A percentile compares a stretch with the other conserved stretches of the same genome.
Evolutionary conservation across 2,329 filamentous ascomycete genomes (phyloP).

Genomic region (Talaromyces sp.): DNA sequence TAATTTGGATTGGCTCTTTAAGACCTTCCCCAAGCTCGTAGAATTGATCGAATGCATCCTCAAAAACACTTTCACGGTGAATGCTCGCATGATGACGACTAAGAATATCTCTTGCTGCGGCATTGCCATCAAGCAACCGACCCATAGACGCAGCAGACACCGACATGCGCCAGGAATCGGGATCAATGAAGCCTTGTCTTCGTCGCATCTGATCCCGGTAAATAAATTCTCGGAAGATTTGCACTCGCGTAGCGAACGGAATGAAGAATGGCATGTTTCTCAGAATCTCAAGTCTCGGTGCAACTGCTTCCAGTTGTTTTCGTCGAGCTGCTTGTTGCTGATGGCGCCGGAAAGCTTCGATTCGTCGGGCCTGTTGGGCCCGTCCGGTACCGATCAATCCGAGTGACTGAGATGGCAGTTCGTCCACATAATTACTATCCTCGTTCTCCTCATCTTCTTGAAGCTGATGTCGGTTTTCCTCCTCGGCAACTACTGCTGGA

Average conservation of each 20-base stretch:
- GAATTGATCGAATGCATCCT: constrained; percentile 82
- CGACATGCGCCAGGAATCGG: constrained; percentile 71
- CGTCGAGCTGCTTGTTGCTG: constrained; percentile 67
- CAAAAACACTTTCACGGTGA: constrained; percentile 73
- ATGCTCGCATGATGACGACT: constrained; percentile 74
- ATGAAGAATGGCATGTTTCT: constrained; percentile 97
- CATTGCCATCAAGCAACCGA: constrained; percentile 41
- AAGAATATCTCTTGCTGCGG: constrained; percentile 41
- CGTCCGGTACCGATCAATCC: constrained; percentile 57
- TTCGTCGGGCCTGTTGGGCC: constrained; percentile 60
- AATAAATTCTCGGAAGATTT: constrained; percentile 94
- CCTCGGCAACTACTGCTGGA: constrained; percentile 79
- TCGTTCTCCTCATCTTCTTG: constrained; percentile 61
- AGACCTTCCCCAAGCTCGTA: constrained; percentile 76
- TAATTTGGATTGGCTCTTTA: constrained; percentile 95
- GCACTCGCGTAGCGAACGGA: constrained; percentile 84
- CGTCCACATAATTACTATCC: constrained; percentile 46
- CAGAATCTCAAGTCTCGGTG: constrained; percentile 82
- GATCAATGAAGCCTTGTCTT: constrained; percentile 66
- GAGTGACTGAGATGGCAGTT: constrained; percentile 33
- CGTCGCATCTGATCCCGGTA: constrained; percentile 73
- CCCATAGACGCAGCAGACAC: constrained; percentile 49
- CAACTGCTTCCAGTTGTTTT: constrained; percentile 73
- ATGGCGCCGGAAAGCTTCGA: constrained; percentile 63
- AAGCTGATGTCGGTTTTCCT: constrained; percentile 71